A percentile compares a stretch with the other conserved stretches of the same genome.
Conservation (phyloP, 2,329 filamentous ascomycete genomes). For the Ophiostoma montium region DNA sequence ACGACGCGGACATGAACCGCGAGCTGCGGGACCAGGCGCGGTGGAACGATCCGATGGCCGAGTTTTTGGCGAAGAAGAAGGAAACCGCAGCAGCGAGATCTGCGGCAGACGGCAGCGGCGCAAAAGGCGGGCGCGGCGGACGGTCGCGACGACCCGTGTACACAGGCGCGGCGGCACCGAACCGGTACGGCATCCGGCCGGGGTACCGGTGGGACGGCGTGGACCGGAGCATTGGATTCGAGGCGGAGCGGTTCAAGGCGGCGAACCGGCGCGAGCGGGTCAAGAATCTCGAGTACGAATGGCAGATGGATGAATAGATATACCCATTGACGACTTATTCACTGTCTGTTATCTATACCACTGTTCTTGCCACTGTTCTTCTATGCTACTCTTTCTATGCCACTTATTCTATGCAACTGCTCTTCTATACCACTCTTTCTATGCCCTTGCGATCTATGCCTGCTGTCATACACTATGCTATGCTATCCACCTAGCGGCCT, state of each 20-base stretch:
- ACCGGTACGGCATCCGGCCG: slow-evolving; percentile 84
- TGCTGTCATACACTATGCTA: too few species aligned
- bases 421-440: too few species aligned
- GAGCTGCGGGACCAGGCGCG: slow-evolving; percentile 62
- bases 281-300: slow-evolving; percentile 73
- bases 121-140: slow-evolving; percentile 14
- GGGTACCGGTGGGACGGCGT: slow-evolving; percentile 96
- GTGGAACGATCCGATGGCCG: slow-evolving; percentile 91
- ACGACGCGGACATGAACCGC: slow-evolving; percentile 75
- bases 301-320: slow-evolving; percentile 63
- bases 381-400: too few species aligned
- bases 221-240: slow-evolving; percentile 84
- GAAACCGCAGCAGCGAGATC: slow-evolving; percentile 20
- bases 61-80: slow-evolving; percentile 46
- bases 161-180: slow-evolving; percentile 66
- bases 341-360: too few species aligned
- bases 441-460: too few species aligned
- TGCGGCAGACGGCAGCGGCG: slow-evolving; percentile 3
- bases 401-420: too few species aligned
- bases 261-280: slow-evolving; percentile 64
- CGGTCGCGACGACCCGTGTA: slow-evolving; percentile 50
- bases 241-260: slow-evolving; percentile 82
- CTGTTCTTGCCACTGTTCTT: too few species aligned
- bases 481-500: slow-evolving; percentile 16
- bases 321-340: background rate